These are phyloP conservation scores for Aspergillus conjunctus DNA, from an alignment of 495 filamentous ascomycete species.

Conservation along the genomic window DNA sequence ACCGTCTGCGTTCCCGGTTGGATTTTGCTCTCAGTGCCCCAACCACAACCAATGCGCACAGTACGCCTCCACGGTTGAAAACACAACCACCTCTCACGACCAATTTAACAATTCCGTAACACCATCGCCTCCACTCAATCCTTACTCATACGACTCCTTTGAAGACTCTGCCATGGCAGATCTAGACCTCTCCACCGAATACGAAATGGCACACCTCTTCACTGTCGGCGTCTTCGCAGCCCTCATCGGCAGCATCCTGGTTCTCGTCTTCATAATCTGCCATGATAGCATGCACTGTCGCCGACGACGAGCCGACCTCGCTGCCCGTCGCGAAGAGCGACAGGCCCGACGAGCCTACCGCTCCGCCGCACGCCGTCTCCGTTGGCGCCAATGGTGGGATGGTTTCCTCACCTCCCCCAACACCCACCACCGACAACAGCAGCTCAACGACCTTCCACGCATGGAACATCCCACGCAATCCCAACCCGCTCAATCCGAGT, in stretches of 20 bases:
- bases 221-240: conserved; percentile 27
- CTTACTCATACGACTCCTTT: neutral
- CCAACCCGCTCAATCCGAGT: conserved; percentile 16
- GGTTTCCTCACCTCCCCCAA: conserved; percentile 3
- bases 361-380: conserved; percentile 42
- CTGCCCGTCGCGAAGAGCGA: conserved; percentile 43
- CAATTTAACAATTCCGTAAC: neutral
- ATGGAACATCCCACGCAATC: neutral
- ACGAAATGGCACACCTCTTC: conserved; percentile 7
- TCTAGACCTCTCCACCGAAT: no score
- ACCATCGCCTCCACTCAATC: neutral
- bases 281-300: conserved; percentile 25
- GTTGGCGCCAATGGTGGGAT: conserved; percentile 39
- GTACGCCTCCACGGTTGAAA: neutral
- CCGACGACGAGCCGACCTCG: conserved; percentile 38
- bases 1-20: conserved; percentile 15
- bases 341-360: conserved; percentile 40
- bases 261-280: conserved; percentile 33
- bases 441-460: neutral
- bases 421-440: neutral
- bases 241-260: conserved; percentile 33
- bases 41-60: neutral
- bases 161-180: no score
- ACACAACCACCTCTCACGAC: neutral
- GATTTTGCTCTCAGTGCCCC: conserved; percentile 5